Base-by-base conservation (phyloP, 2,329 filamentous ascomycete genomes). In the Alternaria panax region DNA sequence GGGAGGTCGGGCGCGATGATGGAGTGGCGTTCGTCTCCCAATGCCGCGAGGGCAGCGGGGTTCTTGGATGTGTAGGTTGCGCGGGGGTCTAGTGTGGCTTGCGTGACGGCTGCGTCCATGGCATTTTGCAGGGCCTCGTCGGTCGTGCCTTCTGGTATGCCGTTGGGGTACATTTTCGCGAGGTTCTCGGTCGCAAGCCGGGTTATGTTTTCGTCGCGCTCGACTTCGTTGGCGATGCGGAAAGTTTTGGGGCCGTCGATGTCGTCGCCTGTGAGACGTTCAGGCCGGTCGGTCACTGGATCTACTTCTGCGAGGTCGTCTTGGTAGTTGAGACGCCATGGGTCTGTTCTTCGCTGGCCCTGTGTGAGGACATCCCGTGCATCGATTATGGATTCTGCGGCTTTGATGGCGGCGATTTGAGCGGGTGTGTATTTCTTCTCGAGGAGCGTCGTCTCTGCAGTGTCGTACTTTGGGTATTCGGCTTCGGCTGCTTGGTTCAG, bases 371-470 rank as follows among this genome's bases (percentile, higher is more conserved):
- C 76, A 78, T 98, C 92, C 66, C 88, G 83, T 9, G 89, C 82
- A 73, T 90, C 85, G 75, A 97, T 88, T 66, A 90, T 87, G 62
- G 85, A 81, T 80, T 97, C 93, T 70, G 90, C 93, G 47, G 91
- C 90, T 79, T 91, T 85, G 75, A 98, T 88, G 57, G 93, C 92
- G 56, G 87, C 88, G 68, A 96, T 84, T 81, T 98, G 94, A 75
- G 90, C 87, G 16, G 89, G 85, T 0, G 92, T 91, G 82, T 97
- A 98, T 69, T 86, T 86, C 72, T 87, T 80, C 59, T 80, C 79
- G 58, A 97, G 83, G 12, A 78, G 70, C 14, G 54, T 51, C 4
- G 67, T 66, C 59, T 77, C 75, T 12, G 58, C 84, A 40, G 84
- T 79, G 14, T 87, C 88, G 80, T 93, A 95, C 14, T 86, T 82